Percentiles rank a stretch among this genome's conserved stretches.
phyloP scores from a whole-genome alignment of 2,329 filamentous ascomycete genomes.

The Periconia sp. region DNA sequence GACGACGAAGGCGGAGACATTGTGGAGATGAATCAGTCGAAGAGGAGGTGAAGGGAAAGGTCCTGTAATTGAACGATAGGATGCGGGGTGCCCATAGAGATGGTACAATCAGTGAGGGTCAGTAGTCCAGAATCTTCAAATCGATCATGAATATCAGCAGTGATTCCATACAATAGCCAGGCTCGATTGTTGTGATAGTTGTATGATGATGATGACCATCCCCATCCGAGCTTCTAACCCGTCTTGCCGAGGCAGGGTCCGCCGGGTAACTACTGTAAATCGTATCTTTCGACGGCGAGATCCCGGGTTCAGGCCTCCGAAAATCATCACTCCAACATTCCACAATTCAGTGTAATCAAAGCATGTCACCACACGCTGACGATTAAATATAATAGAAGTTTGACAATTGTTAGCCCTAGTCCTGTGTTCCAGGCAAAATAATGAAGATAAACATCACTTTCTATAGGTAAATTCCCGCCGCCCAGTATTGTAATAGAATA shows the following conservation, averaged over 20 bases:
- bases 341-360: no score
- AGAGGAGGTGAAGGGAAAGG: background rate
- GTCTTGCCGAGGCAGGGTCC: constrained; percentile 6
- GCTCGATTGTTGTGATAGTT: background rate
- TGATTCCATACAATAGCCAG: background rate
- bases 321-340: no score
- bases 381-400: background rate
- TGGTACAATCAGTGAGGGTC: background rate
- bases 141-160: background rate
- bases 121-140: background rate
- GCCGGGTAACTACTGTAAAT: no score
- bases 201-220: background rate
- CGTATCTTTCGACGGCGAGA: no score
- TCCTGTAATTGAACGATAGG: background rate
- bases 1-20: constrained; percentile 10
- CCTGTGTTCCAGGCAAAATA: background rate
- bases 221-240: constrained; percentile 8
- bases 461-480: background rate
- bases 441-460: background rate
- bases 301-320: no score
- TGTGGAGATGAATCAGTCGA: background rate
- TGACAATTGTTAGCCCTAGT: background rate
- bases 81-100: background rate
- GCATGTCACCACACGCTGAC: background rate
- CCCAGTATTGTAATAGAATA: background rate